Conservation (phyloP, 805 yeast species). For the Metschnikowia lachancei region DNA sequence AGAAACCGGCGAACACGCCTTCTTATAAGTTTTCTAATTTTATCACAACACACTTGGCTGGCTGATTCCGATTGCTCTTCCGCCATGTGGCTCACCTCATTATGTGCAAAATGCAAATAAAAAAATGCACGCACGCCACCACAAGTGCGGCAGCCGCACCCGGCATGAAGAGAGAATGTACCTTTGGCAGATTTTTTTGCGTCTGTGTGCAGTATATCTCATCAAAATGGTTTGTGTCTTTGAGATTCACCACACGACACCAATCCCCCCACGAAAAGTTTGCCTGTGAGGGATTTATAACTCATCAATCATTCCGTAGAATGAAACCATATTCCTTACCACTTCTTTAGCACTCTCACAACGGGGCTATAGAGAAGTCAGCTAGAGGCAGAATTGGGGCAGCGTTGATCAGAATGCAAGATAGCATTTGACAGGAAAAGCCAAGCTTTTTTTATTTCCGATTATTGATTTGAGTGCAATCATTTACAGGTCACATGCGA, state of each 20-base stretch:
- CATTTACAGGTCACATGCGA: too few species aligned
- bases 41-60: conserved; percentile 23
- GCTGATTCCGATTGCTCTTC: conserved; percentile 11
- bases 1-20: conserved; percentile 2
- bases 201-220: background rate
- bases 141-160: background rate
- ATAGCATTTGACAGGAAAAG: too few species aligned
- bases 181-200: background rate
- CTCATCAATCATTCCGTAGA: too few species aligned
- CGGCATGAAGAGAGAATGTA: background rate
- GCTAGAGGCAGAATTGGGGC: too few species aligned
- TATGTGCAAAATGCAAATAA: conserved; percentile 1
- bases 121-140: too few species aligned
- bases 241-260: background rate
- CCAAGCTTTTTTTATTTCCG: too few species aligned
- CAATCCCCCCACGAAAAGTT: background rate
- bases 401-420: too few species aligned
- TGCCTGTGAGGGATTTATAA: background rate
- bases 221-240: background rate
- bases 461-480: too few species aligned
- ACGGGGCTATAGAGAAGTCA: too few species aligned
- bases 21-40: conserved; percentile 2
- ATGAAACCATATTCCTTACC: too few species aligned
- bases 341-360: too few species aligned
- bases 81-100: background rate